Evolutionary conservation across 495 filamentous ascomycete genomes (phyloP), one percentile per base, ranked within the genome.

Genomic region (Xanthoparmelia taractica): DNA sequence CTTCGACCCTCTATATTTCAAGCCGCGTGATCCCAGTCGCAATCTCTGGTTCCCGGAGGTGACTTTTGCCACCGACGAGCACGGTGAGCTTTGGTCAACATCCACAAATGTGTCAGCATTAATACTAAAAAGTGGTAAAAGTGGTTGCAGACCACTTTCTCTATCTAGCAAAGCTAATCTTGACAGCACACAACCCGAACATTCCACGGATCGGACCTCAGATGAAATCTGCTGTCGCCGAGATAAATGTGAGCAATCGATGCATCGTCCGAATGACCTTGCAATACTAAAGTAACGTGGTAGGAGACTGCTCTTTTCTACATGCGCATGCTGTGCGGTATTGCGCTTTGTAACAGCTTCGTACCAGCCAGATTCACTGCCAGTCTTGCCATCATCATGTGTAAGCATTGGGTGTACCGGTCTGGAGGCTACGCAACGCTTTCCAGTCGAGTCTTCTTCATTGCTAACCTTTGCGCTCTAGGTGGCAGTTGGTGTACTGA

Each of bases 311-410:
- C 48, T 52, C 38, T 45, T 27, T 43, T 27, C 5, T 29, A 65
- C 25, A 58, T 61, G 18, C 50, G 58, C 37, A 45, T 33, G 23
- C 48, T 65, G 47, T 65, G 63, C 13, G 63, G 63, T 33, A 65
- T 61, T 34, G 63, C 41, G 20, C 34, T 43, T 20, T 55, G 38
- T 31, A 61, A 38, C 23, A 47, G 15, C 34, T 61, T 43, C n/a
- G 48, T 65, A 33, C 48, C 48, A n/a, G 63, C 56, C 15, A 40
- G 48, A 48, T 65, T 61, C 20, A 54, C 29, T 37, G 63, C 45
- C 25, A 47, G 25, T 31, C 58, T 65, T 47, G 63, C 58, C 13
- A 47, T 65, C 27, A 61, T 23, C 17, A 55, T 61, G 12, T 61
- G 63, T 57, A 45, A 50, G 34, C 10, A 48, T 25, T 23, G 8